Evolutionary conservation across 2,329 filamentous ascomycete genomes (phyloP).

Genomic region (Alternaria ethzedia): DNA sequence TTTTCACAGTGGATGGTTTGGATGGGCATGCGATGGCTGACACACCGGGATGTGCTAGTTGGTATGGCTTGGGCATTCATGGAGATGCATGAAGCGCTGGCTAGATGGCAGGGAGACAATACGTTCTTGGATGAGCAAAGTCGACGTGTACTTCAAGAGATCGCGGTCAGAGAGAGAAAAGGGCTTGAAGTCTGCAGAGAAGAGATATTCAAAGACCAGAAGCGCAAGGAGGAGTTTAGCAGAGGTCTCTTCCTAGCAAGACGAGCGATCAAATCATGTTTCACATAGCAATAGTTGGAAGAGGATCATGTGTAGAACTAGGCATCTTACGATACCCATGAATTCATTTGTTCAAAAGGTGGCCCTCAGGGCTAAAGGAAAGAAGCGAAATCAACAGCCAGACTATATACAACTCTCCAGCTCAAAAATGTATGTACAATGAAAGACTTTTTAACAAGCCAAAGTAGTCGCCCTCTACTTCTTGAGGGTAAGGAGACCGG

Average conservation of each 20-base stretch:
- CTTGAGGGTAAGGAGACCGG: conserved; percentile 45
- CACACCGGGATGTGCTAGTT: conserved; percentile 34
- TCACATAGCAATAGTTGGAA: not conserved
- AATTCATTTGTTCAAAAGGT: not conserved
- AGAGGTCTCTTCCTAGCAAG: not conserved
- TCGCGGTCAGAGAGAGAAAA: conserved; percentile 16
- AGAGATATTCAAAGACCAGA: not conserved
- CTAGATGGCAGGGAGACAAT: not conserved
- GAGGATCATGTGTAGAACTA: not conserved
- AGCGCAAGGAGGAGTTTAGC: not conserved
- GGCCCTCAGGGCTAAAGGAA: not conserved
- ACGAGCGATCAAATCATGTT: conserved; percentile 5
- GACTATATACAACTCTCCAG: conserved; percentile 6
- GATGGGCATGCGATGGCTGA: conserved; percentile 23
- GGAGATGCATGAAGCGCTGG: conserved; percentile 22
- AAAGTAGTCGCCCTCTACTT: not conserved
- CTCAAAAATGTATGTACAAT: conserved; percentile 10
- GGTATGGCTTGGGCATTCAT: conserved; percentile 46
- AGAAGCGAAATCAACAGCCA: not conserved
- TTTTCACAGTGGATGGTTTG: conserved; percentile 22
- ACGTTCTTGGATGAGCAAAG: not conserved
- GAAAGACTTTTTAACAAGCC: not conserved
- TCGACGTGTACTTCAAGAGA: not conserved
- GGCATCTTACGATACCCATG: not conserved
- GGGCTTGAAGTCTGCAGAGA: conserved; percentile 15